phyloP scores from a whole-genome alignment of 495 filamentous ascomycete genomes.

The Saxophila tyrrhenica region DNA sequence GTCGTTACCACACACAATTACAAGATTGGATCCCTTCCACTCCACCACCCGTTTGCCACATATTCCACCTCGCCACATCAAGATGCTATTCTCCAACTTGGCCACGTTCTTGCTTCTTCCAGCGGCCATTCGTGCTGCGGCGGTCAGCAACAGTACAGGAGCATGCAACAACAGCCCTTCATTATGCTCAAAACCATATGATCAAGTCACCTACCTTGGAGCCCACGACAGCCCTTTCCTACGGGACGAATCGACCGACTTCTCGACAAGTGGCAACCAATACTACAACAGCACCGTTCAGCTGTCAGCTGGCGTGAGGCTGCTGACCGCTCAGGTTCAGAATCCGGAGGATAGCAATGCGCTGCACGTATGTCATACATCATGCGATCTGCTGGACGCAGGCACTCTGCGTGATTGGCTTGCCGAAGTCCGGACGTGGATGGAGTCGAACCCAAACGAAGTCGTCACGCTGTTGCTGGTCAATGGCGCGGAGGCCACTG shows the following conservation, averaged over 20 bases:
- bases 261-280: conserved; percentile 29
- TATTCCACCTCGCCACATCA: background rate
- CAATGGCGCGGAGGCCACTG: conserved; percentile 25
- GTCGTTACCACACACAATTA: too few relatives aligned
- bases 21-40: too few relatives aligned
- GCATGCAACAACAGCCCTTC: conserved; percentile 52
- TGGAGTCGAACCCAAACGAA: conserved; percentile 30
- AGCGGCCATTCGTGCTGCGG: background rate
- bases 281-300: conserved; percentile 28
- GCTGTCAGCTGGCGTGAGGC: conserved; percentile 29
- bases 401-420: conserved; percentile 27
- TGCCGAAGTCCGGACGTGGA: conserved; percentile 26
- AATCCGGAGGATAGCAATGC: conserved; percentile 8
- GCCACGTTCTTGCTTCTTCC: background rate
- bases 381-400: conserved; percentile 27
- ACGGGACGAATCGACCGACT: conserved; percentile 35
- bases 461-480: conserved; percentile 33
- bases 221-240: conserved; percentile 55
- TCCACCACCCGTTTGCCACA: too few relatives aligned
- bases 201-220: conserved; percentile 51
- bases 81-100: background rate
- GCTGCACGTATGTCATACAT: conserved; percentile 30
- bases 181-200: conserved; percentile 48
- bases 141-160: background rate
- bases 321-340: conserved; percentile 31